phyloP scores from a whole-genome alignment of 192 early-diverging fungal genomes.

The Linnemannia schmuckeri region DNA sequence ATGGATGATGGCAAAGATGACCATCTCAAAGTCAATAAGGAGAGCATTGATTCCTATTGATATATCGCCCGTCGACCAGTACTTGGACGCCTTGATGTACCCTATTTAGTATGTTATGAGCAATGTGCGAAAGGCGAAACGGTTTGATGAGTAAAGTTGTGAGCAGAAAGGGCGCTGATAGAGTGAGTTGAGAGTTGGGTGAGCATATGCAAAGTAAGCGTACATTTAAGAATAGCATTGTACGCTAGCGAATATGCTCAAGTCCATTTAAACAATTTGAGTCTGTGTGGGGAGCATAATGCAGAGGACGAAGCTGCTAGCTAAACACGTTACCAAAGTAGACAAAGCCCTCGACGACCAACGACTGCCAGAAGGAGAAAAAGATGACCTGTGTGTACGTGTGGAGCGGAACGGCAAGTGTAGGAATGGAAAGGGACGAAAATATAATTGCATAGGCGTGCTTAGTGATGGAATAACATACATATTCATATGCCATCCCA shows the following conservation, averaged over 20 bases:
- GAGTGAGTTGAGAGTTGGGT: too few species aligned
- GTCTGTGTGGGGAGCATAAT: not conserved
- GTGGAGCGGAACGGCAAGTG: not conserved
- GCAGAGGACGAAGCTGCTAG: not conserved
- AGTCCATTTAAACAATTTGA: not conserved
- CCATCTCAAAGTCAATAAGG: slow-evolving; percentile 57
- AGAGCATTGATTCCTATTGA: slow-evolving; percentile 47
- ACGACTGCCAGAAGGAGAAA: slow-evolving; percentile 57
- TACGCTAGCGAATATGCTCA: not conserved
- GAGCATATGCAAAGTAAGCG: too few species aligned
- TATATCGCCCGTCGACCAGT: slow-evolving; percentile 51
- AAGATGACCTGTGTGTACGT: slow-evolving; percentile 42
- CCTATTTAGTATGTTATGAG: slow-evolving; percentile 11
- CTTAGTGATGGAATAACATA: not conserved
- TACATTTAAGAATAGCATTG: slow-evolving; percentile 4
- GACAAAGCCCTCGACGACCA: slow-evolving; percentile 45
- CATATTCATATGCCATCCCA: not conserved
- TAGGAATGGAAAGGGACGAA: not conserved
- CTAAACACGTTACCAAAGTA: slow-evolving; percentile 46
- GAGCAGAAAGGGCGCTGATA: not conserved
- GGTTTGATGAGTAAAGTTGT: not conserved
- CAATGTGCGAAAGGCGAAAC: not conserved
- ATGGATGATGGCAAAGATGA: slow-evolving; percentile 52
- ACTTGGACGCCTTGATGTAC: slow-evolving; percentile 40
- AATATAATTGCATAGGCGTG: not conserved